phyloP scores from a whole-genome alignment of 768 basidiomycete genomes.

The Phylloporus rhodoxanthus region DNA sequence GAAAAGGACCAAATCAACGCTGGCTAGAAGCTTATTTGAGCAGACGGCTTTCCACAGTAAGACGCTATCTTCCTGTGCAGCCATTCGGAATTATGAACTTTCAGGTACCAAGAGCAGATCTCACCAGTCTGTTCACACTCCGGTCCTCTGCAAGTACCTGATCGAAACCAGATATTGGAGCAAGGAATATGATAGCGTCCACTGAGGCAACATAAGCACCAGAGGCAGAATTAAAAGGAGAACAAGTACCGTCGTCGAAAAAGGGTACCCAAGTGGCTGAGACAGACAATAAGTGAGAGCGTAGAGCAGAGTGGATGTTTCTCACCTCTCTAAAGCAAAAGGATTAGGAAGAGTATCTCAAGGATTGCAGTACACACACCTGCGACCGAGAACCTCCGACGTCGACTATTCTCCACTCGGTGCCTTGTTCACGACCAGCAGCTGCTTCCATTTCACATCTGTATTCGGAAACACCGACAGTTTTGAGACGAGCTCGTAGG shows the following conservation, averaged over 20 bases:
- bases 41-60: conserved; percentile 71
- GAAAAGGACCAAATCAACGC: conserved; percentile 73
- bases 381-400: conserved; percentile 50
- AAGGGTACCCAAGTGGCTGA: conserved; percentile 50
- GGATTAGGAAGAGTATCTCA: neutral
- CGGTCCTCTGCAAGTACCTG: conserved; percentile 49
- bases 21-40: conserved; percentile 61
- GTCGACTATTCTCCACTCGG: conserved; percentile 52
- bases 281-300: conserved; percentile 8
- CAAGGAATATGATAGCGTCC: conserved; percentile 52
- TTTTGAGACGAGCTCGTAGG: conserved; percentile 47
- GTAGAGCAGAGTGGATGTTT: conserved; percentile 3
- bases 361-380: conserved; percentile 28
- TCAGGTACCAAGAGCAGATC: neutral
- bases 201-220: conserved; percentile 11
- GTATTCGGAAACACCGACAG: conserved; percentile 76
- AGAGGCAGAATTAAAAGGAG: neutral
- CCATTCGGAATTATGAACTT: neutral
- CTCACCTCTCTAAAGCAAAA: conserved; percentile 31
- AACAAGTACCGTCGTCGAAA: conserved; percentile 42
- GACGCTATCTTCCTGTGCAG: conserved; percentile 64
- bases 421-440: conserved; percentile 43
- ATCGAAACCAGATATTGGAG: conserved; percentile 55
- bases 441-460: conserved; percentile 73
- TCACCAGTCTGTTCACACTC: conserved; percentile 45